phyloP scores from a whole-genome alignment of 106 monocot genomes.

The Iris macrosiphon region DNA sequence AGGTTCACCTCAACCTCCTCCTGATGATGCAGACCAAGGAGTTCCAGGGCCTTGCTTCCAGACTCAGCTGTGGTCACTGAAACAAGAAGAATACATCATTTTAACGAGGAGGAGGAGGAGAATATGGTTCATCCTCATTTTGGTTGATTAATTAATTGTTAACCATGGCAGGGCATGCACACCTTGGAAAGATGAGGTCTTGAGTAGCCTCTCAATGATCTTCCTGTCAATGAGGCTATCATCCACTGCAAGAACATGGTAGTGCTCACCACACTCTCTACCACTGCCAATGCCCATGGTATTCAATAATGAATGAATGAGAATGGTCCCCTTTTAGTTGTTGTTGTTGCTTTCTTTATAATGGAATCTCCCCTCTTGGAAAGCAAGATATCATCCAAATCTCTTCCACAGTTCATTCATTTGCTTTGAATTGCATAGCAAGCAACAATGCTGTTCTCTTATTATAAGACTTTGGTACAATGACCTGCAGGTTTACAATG shows the following conservation, averaged over 20 bases:
- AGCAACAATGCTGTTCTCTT: too few species aligned
- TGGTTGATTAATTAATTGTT: background rate
- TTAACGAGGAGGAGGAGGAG: background rate
- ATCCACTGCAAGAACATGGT: conserved; percentile 57
- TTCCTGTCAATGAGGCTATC: conserved; percentile 57
- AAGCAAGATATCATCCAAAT: too few species aligned
- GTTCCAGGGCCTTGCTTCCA: conserved; percentile 48
- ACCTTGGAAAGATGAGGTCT: conserved; percentile 51
- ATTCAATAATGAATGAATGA: too few species aligned
- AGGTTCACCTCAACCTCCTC: conserved; percentile 46
- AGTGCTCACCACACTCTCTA: conserved; percentile 10
- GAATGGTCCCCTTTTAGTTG: background rate
- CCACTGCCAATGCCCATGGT: conserved; percentile 13
- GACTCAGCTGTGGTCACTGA: conserved; percentile 57
- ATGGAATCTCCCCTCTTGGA: too few species aligned
- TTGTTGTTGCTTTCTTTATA: too few species aligned
- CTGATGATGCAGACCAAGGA: conserved; percentile 18
- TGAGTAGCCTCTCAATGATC: conserved; percentile 51
- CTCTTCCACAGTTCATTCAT: too few species aligned
- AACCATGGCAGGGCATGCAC: background rate
- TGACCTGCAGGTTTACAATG: too few species aligned
- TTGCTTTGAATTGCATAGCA: too few species aligned
- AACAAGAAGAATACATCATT: background rate
- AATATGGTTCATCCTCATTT: background rate
- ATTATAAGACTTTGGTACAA: too few species aligned